A percentile compares a stretch with the other conserved stretches of the same genome.
phyloP scores from a whole-genome alignment of 2,329 filamentous ascomycete genomes.

The Pyricularia sp. region DNA sequence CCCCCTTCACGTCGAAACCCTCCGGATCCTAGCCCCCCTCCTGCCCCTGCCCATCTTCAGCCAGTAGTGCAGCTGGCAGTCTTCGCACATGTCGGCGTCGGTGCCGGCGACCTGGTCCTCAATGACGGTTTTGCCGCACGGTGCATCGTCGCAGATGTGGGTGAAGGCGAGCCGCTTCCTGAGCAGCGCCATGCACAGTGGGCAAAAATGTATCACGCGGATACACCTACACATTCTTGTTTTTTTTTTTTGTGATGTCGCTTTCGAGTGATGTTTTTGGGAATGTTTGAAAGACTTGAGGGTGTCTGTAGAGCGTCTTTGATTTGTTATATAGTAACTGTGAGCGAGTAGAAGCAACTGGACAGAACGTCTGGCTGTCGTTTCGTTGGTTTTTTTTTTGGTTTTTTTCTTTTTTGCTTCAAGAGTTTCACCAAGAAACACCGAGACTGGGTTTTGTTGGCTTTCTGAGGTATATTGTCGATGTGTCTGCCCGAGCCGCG shows the following conservation, averaged over 20 bases:
- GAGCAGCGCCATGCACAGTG: background rate
- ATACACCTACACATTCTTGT: background rate
- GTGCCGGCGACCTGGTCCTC: background rate
- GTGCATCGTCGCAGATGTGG: background rate
- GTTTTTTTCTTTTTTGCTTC: no score
- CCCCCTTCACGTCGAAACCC: background rate
- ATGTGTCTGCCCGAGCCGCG: background rate
- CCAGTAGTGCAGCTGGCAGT: background rate
- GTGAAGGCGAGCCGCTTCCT: background rate
- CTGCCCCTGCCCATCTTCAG: background rate
- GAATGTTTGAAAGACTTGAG: background rate
- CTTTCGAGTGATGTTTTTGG: background rate
- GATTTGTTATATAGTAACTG: no score
- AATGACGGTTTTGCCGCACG: background rate
- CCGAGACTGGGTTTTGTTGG: no score
- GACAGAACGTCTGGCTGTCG: no score
- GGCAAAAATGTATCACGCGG: background rate
- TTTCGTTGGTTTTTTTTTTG: no score
- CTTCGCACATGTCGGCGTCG: background rate
- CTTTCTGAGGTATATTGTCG: background rate
- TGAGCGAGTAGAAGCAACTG: no score
- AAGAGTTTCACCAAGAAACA: no score
- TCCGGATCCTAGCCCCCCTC: background rate
- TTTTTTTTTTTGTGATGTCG: background rate
- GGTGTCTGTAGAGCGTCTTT: background rate